A percentile compares a stretch with the other conserved stretches of the same genome.
Conservation (phyloP, 495 filamentous ascomycete genomes). For the Neurospora hispaniola region DNA sequence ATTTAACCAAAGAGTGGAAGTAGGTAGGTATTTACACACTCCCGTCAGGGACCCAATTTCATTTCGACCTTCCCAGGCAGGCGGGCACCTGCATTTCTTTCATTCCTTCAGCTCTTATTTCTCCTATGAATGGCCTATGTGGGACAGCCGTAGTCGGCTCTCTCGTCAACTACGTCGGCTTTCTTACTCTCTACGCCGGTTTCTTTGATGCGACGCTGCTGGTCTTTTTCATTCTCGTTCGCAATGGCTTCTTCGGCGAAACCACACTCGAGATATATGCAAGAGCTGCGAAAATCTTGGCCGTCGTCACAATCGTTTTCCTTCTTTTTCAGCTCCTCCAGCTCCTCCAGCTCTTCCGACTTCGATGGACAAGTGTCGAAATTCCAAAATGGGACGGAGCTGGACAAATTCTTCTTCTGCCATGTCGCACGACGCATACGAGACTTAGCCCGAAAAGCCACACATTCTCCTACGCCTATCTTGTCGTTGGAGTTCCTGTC, state of each 20-base stretch:
- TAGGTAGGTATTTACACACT: not conserved
- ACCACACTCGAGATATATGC: not conserved
- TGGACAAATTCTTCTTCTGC: conserved; percentile 36
- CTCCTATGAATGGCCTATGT: not conserved
- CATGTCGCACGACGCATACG: conserved; percentile 50
- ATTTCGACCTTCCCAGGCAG: not conserved
- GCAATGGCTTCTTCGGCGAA: not conserved
- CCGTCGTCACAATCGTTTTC: not conserved
- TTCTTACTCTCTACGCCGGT: conserved; percentile 5
- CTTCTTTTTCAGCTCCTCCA: conserved; percentile 9
- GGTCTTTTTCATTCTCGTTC: conserved; percentile 1
- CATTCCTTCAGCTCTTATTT: not conserved
- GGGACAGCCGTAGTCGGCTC: not conserved
- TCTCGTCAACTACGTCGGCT: conserved; percentile 3
- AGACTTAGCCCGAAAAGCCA: conserved; percentile 53
- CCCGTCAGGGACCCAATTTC: not conserved
- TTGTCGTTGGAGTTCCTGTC: conserved; percentile 56
- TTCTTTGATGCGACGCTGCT: conserved; percentile 7
- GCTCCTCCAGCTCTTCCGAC: conserved; percentile 1
- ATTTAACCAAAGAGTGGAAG: not conserved
- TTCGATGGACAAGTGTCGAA: not conserved
- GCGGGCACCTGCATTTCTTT: not conserved
- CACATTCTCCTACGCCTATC: conserved; percentile 54
- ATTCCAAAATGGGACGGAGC: conserved; percentile 12
- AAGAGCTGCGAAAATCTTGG: not conserved